A percentile compares a stretch with the other conserved stretches of the same genome.
These are phyloP conservation scores for Meyerozyma carpophila DNA, from an alignment of 1,139 yeast species.

Conservation along the genomic window DNA sequence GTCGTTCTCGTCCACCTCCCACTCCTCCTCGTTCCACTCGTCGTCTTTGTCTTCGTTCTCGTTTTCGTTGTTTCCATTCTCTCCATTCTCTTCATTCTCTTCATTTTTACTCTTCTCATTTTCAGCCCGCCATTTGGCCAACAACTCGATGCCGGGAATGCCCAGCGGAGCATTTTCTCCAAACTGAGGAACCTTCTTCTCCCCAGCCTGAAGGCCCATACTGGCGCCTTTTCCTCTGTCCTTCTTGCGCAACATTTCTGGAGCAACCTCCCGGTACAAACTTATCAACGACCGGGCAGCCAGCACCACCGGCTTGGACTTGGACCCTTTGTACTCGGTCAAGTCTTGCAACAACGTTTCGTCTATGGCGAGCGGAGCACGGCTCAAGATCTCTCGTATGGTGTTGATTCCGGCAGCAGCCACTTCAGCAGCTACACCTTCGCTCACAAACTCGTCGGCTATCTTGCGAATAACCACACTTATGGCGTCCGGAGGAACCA, in stretches of 20 bases:
- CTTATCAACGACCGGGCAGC: constrained; percentile 90
- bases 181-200: constrained; percentile 46
- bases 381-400: constrained; percentile 82
- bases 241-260: constrained; percentile 84
- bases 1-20: constrained; percentile 43
- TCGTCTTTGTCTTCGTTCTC: constrained; percentile 4
- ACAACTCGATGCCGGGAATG: constrained; percentile 85
- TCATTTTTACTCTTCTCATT: constrained; percentile 23
- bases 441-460: constrained; percentile 96
- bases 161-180: constrained; percentile 67
- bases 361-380: constrained; percentile 94
- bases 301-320: constrained; percentile 87
- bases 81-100: constrained; percentile 24
- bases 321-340: constrained; percentile 85
- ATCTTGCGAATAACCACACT: constrained; percentile 77
- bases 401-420: constrained; percentile 97
- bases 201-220: constrained; percentile 64
- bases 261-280: constrained; percentile 89
- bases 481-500: constrained; percentile 92
- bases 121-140: constrained; percentile 71
- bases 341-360: constrained; percentile 81
- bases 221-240: constrained; percentile 92
- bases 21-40: constrained; percentile 21
- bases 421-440: constrained; percentile 96
- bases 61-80: constrained; percentile 31